These are phyloP conservation scores for Globisporangium recalcitrans DNA, from an alignment of 352 stramenopile species.

Conservation along the genomic window DNA sequence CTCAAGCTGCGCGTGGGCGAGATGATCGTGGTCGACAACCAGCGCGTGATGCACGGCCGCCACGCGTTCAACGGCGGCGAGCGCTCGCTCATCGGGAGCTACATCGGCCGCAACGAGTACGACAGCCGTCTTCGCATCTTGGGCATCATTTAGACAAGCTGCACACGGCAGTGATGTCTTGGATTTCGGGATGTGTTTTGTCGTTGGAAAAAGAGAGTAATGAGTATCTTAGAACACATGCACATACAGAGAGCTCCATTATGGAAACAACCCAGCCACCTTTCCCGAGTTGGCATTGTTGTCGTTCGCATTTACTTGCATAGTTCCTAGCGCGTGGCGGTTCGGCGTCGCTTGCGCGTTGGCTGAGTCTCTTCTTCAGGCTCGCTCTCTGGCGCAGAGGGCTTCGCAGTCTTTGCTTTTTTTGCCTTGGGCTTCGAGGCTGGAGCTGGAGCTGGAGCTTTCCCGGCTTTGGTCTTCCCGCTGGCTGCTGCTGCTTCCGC, in stretches of 20 bases:
- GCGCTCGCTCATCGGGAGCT: constrained; percentile 81
- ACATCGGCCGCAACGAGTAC: constrained; percentile 85
- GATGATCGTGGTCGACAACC: constrained; percentile 87
- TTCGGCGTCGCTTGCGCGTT: constrained; percentile 14
- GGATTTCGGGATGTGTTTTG: neutral
- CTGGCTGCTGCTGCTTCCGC: neutral
- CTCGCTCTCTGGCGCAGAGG: neutral
- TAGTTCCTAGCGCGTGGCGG: neutral
- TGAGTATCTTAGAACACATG: neutral
- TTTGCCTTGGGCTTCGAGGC: constrained; percentile 17
- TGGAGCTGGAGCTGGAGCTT: neutral
- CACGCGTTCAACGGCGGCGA: constrained; percentile 73
- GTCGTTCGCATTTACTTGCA: neutral
- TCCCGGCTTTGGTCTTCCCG: constrained; percentile 8
- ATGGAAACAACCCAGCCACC: neutral
- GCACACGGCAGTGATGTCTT: neutral
- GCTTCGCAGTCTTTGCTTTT: constrained; percentile 4
- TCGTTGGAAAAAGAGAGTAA: neutral
- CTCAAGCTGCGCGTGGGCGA: constrained; percentile 65
- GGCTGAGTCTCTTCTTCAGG: constrained; percentile 12
- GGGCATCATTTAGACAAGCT: constrained; percentile 57
- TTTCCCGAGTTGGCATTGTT: neutral
- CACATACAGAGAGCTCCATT: neutral
- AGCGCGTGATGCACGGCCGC: constrained; percentile 81
- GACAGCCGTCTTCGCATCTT: constrained; percentile 78